Evolutionary conservation across 75 land plant genomes (phyloP), one percentile per base, ranked within the genome.

Genomic region (Ceratopteris richardii): DNA sequence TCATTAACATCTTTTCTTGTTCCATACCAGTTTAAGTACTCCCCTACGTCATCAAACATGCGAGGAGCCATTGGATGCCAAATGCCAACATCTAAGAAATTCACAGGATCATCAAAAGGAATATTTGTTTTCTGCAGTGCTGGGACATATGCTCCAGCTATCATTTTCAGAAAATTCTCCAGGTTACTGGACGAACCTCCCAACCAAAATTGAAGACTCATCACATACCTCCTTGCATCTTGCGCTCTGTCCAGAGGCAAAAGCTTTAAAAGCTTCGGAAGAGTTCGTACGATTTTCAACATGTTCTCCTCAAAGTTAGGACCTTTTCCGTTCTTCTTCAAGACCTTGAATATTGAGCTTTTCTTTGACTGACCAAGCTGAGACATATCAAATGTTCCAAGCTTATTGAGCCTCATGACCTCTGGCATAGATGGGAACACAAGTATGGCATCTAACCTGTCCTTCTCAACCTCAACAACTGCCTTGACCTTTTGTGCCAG

Each of bases 391-490:
- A 95, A 95, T 5, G 97, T 74, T 0, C 99, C 99, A 29, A 95
- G 72, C 72, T 95, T 95, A 69, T 95, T 95, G 58, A 95, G 67
- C 65, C 93, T 77, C 99, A 95, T 95, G 13, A 95, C 99, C 40
- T 90, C 99, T 26, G 99, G 99, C 99, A 95, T 95, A n/a, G 99
- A 95, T 24, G 99, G 99, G 79, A 95, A 95, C 20, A 95, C 92
- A 52, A 95, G 64, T 12, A 95, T 86, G 0, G 99, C 99, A 62
- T 95, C 99, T 50, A 95, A 56, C 76, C 99, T 63, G 25, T 90
- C 97, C 65, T 93, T 73, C 56, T 87, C 83, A 36, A 71, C 74
- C 81, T 87, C 97, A 21, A 95, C 81, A 1, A 91, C 99, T 19
- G 62, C 77, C 68, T 87, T 90, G 21, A 95, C 87, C 68, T 90